Evolutionary conservation across 768 basidiomycete genomes (phyloP), one percentile per base, ranked within the genome.

Genomic region (Grammothele lineata): DNA sequence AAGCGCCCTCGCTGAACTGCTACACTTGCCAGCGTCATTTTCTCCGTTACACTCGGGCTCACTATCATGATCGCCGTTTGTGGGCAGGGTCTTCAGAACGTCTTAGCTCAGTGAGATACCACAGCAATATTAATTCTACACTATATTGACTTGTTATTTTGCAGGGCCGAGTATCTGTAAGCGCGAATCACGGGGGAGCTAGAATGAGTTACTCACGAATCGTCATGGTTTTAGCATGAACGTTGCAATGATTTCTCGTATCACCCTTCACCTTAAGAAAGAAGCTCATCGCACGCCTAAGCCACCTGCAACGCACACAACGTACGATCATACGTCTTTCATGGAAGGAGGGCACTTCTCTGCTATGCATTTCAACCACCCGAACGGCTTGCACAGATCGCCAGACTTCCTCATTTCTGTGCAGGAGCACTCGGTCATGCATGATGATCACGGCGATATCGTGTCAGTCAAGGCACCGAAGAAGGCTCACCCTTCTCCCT

Each of bases 221-320:
- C n/a, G n/a, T n/a, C n/a, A n/a, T 4, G 26, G 0, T 3, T 33
- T 33, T 27, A 30, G 26, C 47, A 19, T 24, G 32, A 43, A 75
- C 63, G 78, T 84, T 10, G 70, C 79, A 0, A 85, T 83, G 78
- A 81, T 83, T 73, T 83, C 80, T 3, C 73, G 83, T 7, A 83
- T 85, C 40, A 83, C 82, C 1, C 70, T 84, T 21, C 78, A 76
- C 58, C 68, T 84, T 9, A 76, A 67, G 62, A 77, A 74, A 32
- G 54, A 58, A 22, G 57, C 52, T 14, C 48, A 51, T 40, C 21
- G 34, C 3, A 23, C 22, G 1, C 38, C 22, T 22, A 34, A 48
- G 25, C 40, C 43, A 4, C 34, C 48, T 7, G 23, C 8, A 7
- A 9, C 35, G 9, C 7, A 18, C 6, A 25, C 25, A 11, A 27